Evolutionary conservation across 164 flowering plant species (phyloP).

Genomic region (Aristolochia californica): DNA sequence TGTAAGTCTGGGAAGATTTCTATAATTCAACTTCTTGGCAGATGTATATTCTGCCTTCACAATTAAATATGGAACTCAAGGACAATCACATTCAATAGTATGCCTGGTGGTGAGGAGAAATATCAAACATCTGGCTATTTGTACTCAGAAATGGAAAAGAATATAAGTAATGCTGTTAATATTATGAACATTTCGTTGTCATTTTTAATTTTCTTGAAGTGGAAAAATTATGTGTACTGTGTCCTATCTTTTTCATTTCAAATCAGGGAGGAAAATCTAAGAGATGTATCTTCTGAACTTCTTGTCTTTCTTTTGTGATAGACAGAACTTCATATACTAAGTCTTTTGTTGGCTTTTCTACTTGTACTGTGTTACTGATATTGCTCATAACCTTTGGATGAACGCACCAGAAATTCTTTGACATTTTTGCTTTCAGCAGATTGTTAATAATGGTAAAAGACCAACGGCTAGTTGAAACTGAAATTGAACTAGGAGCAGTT

Average conservation of each 20-base stretch:
- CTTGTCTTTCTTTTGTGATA: background rate
- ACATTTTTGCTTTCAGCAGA: too few relatives aligned
- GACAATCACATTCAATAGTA: too few relatives aligned
- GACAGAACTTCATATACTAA: background rate
- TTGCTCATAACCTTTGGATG: too few relatives aligned
- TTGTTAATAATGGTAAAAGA: too few relatives aligned
- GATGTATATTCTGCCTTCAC: conserved; percentile 1
- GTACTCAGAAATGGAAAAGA: background rate
- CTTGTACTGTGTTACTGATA: too few relatives aligned
- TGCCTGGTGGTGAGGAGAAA: too few relatives aligned
- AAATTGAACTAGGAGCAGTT: too few relatives aligned
- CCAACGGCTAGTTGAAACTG: too few relatives aligned
- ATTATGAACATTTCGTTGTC: background rate
- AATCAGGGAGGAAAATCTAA: background rate
- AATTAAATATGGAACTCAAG: too few relatives aligned
- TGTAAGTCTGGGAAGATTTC: conserved; percentile 29
- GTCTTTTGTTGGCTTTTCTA: too few relatives aligned
- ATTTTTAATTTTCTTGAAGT: background rate
- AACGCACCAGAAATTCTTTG: too few relatives aligned
- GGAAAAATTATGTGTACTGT: background rate
- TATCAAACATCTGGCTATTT: background rate
- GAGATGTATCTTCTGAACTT: background rate
- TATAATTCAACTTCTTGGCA: background rate
- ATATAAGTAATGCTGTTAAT: too few relatives aligned
- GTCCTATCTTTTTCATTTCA: background rate